Evolutionary conservation across 2,329 filamentous ascomycete genomes (phyloP).

Genomic region (Alternaria sp.): DNA sequence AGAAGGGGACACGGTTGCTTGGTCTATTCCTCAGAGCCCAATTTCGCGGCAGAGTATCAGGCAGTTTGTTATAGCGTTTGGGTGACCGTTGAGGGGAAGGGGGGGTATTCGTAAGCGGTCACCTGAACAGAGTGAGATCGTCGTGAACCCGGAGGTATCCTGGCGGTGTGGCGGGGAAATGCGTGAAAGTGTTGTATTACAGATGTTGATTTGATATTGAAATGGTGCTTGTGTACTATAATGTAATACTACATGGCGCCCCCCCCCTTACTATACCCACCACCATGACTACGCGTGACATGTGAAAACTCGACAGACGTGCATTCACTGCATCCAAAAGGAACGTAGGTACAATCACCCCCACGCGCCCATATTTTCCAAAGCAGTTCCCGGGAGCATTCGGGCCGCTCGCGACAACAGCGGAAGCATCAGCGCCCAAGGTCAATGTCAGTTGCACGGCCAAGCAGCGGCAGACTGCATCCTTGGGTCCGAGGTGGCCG

Average conservation of each 20-base stretch:
- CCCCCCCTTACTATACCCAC: neutral
- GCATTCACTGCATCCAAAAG: constrained; percentile 2
- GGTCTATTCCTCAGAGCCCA: constrained; percentile 6
- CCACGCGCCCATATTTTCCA: constrained; percentile 7
- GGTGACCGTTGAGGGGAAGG: neutral
- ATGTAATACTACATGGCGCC: neutral
- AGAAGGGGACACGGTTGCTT: neutral
- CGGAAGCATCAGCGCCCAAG: constrained; percentile 17
- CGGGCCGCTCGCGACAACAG: constrained; percentile 11
- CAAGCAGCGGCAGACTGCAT: constrained; percentile 53
- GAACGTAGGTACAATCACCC: neutral
- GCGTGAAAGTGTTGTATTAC: neutral
- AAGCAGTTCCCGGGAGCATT: constrained; percentile 10
- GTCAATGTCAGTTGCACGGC: constrained; percentile 5
- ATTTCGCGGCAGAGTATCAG: constrained; percentile 5
- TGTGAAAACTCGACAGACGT: neutral
- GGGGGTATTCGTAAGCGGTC: constrained; percentile 7
- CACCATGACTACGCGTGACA: neutral
- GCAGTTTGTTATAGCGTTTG: constrained; percentile 5
- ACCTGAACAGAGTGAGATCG: constrained; percentile 9
- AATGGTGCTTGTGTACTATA: neutral
- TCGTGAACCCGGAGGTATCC: constrained; percentile 4
- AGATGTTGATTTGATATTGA: neutral
- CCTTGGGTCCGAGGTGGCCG: constrained; percentile 57
- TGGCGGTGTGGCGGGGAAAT: constrained; percentile 4